Evolutionary conservation across 1,284 basidiomycete species (phyloP).

Genomic region (Malassezia yamatoensis): DNA sequence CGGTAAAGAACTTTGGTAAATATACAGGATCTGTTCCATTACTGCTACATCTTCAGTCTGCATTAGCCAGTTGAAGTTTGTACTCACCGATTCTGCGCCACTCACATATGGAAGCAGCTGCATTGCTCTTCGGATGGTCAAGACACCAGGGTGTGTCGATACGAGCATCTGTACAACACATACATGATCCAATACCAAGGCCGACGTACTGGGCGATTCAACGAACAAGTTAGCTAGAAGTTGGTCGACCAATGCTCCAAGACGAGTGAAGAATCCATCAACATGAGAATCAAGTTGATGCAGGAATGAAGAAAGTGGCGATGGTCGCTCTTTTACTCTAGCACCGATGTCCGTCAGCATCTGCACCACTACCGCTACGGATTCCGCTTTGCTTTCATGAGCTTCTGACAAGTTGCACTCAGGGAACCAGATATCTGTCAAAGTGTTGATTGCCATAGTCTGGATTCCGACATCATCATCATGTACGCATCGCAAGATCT

Average conservation of each 20-base stretch:
- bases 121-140: constrained; percentile 69
- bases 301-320: constrained; percentile 71
- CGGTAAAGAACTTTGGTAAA: constrained; percentile 74
- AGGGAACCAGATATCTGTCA: constrained; percentile 79
- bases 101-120: constrained; percentile 77
- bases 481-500: constrained; percentile 69
- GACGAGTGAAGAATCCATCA: constrained; percentile 55
- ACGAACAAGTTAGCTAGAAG: constrained; percentile 79
- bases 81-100: constrained; percentile 56
- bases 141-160: constrained; percentile 65
- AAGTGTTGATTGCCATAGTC: constrained; percentile 74
- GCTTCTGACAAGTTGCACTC: background rate
- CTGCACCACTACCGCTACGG: constrained; percentile 29
- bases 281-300: constrained; percentile 50
- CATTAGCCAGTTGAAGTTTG: background rate
- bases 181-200: constrained; percentile 50
- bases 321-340: constrained; percentile 68
- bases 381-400: constrained; percentile 51
- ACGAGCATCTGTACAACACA: constrained; percentile 72
- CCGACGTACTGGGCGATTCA: constrained; percentile 59
- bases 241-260: constrained; percentile 66
- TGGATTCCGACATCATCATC: constrained; percentile 84
- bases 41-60: constrained; percentile 61
- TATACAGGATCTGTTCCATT: constrained; percentile 54
- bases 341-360: constrained; percentile 75